Conservation (phyloP, 2,329 filamentous ascomycete species). For the Cercospora sp. region DNA sequence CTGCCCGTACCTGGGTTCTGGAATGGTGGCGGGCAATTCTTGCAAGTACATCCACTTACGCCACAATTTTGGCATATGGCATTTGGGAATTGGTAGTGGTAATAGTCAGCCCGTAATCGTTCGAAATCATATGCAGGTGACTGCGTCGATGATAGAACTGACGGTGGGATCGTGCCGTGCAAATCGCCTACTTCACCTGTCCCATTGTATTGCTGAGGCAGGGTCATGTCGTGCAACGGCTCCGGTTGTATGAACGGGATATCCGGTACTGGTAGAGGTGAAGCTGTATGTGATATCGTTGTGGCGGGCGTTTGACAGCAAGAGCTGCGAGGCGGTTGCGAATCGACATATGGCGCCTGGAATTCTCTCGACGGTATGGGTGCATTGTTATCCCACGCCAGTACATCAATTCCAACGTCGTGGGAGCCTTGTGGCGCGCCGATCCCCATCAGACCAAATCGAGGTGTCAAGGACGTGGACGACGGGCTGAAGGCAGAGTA, state of each 20-base stretch:
- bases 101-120: conserved; percentile 33
- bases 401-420: conserved; percentile 26
- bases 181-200: background rate
- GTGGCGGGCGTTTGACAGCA: conserved; percentile 33
- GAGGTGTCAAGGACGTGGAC: conserved; percentile 27
- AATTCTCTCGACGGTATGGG: conserved; percentile 31
- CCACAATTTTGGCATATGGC: conserved; percentile 41
- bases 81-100: conserved; percentile 36
- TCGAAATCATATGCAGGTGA: conserved; percentile 32
- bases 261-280: conserved; percentile 15
- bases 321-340: conserved; percentile 23
- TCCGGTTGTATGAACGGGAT: conserved; percentile 13
- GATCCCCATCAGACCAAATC: conserved; percentile 39
- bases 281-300: conserved; percentile 16
- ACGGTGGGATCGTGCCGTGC: conserved; percentile 12
- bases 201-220: conserved; percentile 9
- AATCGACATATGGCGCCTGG: conserved; percentile 20
- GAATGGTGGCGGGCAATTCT: conserved; percentile 38
- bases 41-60: conserved; percentile 38
- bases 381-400: conserved; percentile 33
- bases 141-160: conserved; percentile 12
- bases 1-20: conserved; percentile 35
- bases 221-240: conserved; percentile 13
- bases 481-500: conserved; percentile 22
- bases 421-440: conserved; percentile 32